Evolutionary conservation across 495 filamentous ascomycete species (phyloP).

Genomic region (Penicillium egyptiacum): DNA sequence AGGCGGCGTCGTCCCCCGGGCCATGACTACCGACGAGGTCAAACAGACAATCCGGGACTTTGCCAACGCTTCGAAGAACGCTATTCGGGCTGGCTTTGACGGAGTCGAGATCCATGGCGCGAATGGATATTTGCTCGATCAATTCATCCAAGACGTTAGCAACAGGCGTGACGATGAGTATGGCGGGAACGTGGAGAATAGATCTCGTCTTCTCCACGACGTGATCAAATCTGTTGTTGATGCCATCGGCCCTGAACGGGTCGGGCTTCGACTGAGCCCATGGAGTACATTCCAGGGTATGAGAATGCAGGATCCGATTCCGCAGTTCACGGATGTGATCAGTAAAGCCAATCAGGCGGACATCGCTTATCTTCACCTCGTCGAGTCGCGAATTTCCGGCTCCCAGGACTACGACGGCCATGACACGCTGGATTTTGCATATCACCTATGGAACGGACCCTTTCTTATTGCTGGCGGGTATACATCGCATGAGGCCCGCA

Average conservation of each 20-base stretch:
- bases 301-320: conserved; percentile 58
- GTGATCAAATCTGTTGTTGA: conserved; percentile 56
- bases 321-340: conserved; percentile 54
- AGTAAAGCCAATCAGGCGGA: conserved; percentile 10
- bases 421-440: background rate
- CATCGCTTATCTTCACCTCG: conserved; percentile 64
- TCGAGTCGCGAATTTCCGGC: conserved; percentile 42
- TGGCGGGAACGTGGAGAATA: conserved; percentile 68
- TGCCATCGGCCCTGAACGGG: conserved; percentile 59
- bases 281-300: conserved; percentile 64
- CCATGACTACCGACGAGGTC: conserved; percentile 59
- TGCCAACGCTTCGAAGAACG: conserved; percentile 51
- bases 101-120: conserved; percentile 75
- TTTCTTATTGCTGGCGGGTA: conserved; percentile 62
- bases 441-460: conserved; percentile 23
- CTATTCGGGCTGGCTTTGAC: conserved; percentile 70
- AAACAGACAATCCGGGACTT: conserved; percentile 55
- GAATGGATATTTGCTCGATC: conserved; percentile 75
- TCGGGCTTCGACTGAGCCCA: conserved; percentile 61
- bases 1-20: conserved; percentile 40
- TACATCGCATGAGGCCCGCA: conserved; percentile 40
- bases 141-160: conserved; percentile 62
- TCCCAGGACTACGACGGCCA: background rate
- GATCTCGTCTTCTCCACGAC: conserved; percentile 59
- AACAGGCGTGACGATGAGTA: conserved; percentile 66